Percentiles rank a stretch among this genome's conserved stretches.
These are phyloP conservation scores for Symbiodinium natans DNA, from an alignment of 73 alveolate genomes.

Conservation along the genomic window DNA sequence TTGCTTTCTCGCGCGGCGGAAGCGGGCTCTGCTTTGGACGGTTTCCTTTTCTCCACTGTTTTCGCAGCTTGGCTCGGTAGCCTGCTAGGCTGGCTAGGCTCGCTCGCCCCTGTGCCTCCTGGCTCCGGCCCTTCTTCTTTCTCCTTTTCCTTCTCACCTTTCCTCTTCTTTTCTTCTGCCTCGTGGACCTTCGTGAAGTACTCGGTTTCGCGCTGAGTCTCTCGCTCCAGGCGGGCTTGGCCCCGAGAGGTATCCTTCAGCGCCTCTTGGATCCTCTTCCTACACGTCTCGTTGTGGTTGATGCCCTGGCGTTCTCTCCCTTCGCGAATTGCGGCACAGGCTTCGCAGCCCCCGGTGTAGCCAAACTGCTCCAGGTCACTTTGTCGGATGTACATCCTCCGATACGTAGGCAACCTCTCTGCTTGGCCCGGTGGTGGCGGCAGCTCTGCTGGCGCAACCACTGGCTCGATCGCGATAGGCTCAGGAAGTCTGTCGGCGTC, in stretches of 20 bases:
- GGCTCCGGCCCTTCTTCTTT: not conserved
- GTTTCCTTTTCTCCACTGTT: too few species aligned
- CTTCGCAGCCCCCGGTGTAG: not conserved
- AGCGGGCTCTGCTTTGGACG: not conserved
- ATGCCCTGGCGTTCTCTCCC: not conserved
- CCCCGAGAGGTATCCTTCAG: not conserved
- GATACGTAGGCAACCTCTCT: not conserved
- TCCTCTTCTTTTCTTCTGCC: not conserved
- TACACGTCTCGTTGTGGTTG: not conserved
- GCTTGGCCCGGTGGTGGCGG: not conserved
- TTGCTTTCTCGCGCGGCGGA: not conserved
- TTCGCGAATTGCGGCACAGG: not conserved
- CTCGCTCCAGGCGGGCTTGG: not conserved
- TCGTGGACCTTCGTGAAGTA: not conserved
- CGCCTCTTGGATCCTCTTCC: not conserved
- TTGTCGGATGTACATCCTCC: not conserved
- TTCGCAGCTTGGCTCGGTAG: too few species aligned
- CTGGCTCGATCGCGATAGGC: not conserved
- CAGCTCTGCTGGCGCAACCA: not conserved
- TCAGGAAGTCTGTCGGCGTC: not conserved
- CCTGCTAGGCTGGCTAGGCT: not conserved
- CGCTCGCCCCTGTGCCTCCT: not conserved
- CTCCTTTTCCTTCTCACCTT: not conserved
- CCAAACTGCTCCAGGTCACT: not conserved
- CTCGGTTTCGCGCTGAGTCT: not conserved